Conservation (phyloP, 371 early-diverging fungal species). For the Apophysomyces ossiformis region DNA sequence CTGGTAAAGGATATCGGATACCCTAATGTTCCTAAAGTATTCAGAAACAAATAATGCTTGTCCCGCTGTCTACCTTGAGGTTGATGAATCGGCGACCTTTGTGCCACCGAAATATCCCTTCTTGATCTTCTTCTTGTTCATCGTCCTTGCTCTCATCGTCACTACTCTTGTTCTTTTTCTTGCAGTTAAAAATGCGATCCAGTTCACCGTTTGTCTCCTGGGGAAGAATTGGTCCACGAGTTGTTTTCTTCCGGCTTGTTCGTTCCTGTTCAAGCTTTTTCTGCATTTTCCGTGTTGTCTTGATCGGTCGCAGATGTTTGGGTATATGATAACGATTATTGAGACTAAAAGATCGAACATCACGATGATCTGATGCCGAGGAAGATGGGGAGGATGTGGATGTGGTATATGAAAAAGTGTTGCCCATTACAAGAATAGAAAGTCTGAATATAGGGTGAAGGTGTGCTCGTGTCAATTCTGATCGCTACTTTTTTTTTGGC, state of each 20-base stretch:
- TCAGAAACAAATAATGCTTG: background rate
- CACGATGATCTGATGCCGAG: background rate
- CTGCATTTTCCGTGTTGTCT: conserved; percentile 12
- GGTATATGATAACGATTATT: conserved; percentile 11
- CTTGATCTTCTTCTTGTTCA: conserved; percentile 21
- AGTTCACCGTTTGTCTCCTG: conserved; percentile 6
- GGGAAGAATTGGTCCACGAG: background rate
- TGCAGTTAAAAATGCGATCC: conserved; percentile 3
- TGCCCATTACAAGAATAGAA: background rate
- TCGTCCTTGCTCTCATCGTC: background rate
- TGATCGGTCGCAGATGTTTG: conserved; percentile 20
- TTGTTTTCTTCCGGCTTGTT: conserved; percentile 1
- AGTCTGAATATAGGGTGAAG: background rate
- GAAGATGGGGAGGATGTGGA: conserved; percentile 2
- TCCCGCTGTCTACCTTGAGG: background rate
- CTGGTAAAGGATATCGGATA: conserved; percentile 19
- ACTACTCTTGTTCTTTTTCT: background rate
- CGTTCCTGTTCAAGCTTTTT: conserved; percentile 4
- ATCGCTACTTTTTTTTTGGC: background rate
- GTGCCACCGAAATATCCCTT: conserved; percentile 37
- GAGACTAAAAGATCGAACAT: conserved; percentile 5
- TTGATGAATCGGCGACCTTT: conserved; percentile 27
- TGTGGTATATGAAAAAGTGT: conserved; percentile 5
- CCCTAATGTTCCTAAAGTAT: background rate
- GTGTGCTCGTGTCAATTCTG: background rate